Base-by-base conservation (phyloP, 108 stramenopile species). In the Pseudonitzschia pungens region DNA sequence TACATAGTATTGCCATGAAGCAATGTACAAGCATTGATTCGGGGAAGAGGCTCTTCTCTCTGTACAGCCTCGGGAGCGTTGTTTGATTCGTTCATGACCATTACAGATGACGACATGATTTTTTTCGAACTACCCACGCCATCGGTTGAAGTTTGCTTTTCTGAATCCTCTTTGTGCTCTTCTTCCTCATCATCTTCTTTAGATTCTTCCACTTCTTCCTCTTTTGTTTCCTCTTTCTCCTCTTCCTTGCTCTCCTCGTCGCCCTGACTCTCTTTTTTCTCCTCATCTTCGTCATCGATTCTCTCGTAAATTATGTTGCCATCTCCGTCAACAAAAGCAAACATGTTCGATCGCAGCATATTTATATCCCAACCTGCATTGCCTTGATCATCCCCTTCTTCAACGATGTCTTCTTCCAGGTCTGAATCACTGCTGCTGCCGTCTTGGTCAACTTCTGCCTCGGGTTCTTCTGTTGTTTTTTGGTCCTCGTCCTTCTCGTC, bases 281-380 rank as follows among this genome's bases (percentile, higher is more conserved):
- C 52, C 33, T 75, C 69, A 16, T 76, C 52, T 12, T 78, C 77
- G 16, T 84, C 77, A 29, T 89, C 89, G 70, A 91, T 85, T 60
- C 84, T 87, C 78, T 96, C 91, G 41, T 90, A 91, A 31, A 96
- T 89, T 52, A 92, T 74, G 70, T 96, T 96, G 11, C 95, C 95
- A 70, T 92, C 85, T 10, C 86, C 92, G 66, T 96, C 95, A 27
- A 92, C 84, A 71, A 93, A 92, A 0, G 92, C 87, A 78, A 92
- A 92, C 92, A 96, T 92, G 63, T 96, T 91, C 21, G 84, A 76
- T n/a, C 90, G 81, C 9, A 96, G 84, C 76, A 81, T 87, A 43
- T 89, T 88, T 12, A 92, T 44, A 66, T 92, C 89, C 94, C 94
- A 95, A 27, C 90, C 94, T 45, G 57, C 75, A 45, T 78, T 75